Conservation (phyloP, 2,329 filamentous ascomycete genomes). For the Trichoderma lentiforme region DNA sequence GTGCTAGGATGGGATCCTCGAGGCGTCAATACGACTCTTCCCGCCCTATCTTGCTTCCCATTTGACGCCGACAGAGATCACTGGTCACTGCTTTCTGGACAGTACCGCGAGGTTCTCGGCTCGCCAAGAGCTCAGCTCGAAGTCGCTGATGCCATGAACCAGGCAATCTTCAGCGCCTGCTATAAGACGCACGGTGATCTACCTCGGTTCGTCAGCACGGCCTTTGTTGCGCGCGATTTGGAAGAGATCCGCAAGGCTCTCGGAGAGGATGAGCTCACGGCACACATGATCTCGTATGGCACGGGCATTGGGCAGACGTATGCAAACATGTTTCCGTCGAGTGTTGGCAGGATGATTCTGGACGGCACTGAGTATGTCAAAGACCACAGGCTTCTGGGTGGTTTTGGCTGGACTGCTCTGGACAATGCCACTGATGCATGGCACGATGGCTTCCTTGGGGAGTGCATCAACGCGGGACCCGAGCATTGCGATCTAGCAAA, state of each 20-base stretch:
- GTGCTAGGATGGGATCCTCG: constrained; percentile 55
- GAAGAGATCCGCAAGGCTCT: constrained; percentile 47
- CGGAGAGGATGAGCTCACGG: constrained; percentile 45
- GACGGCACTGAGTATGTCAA: constrained; percentile 48
- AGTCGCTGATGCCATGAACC: constrained; percentile 44
- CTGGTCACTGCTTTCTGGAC: constrained; percentile 40
- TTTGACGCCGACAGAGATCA: constrained; percentile 44
- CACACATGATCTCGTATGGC: constrained; percentile 50
- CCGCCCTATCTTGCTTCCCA: constrained; percentile 45
- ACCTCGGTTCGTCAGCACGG: constrained; percentile 44
- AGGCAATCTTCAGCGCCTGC: constrained; percentile 44
- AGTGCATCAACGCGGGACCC: constrained; percentile 47
- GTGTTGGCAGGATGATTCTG: constrained; percentile 47
- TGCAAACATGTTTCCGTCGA: constrained; percentile 48
- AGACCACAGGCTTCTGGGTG: constrained; percentile 44
- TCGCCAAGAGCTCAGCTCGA: constrained; percentile 39
- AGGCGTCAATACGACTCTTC: constrained; percentile 48
- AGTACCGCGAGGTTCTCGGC: constrained; percentile 38
- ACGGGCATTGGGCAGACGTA: constrained; percentile 52
- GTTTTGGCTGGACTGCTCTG: constrained; percentile 46
- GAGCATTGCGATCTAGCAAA: constrained; percentile 44
- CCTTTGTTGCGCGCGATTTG: constrained; percentile 46
- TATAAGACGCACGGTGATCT: constrained; percentile 43
- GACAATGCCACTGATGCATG: constrained; percentile 49
- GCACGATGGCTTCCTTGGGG: constrained; percentile 49